Evolutionary conservation across 805 yeast species (phyloP).

Genomic region (Cyberlindnera samutprakarnensis): DNA sequence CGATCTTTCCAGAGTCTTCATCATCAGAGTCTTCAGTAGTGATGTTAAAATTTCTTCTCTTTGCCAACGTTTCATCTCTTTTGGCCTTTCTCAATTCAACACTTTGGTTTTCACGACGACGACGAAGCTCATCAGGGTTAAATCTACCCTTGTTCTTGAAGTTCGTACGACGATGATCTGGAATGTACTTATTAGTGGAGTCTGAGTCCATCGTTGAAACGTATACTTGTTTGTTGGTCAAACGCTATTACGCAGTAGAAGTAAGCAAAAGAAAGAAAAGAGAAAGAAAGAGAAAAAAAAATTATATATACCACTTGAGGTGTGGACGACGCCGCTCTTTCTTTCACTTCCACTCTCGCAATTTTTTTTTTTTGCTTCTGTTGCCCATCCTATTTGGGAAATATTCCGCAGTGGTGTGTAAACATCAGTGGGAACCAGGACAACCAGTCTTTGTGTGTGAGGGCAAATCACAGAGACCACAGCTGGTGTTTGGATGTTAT

Average conservation of each 20-base stretch:
- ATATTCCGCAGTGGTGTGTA: slow-evolving; percentile 13
- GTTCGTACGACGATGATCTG: slow-evolving; percentile 95
- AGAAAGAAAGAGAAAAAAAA: slow-evolving; percentile 1
- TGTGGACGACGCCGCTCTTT: no score
- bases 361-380: not conserved
- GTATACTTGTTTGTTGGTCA: not conserved
- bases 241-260: no score
- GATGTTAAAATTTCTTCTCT: slow-evolving; percentile 74
- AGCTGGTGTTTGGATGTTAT: no score
- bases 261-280: no score
- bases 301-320: not conserved
- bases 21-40: slow-evolving; percentile 47
- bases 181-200: slow-evolving; percentile 77
- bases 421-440: slow-evolving; percentile 1
- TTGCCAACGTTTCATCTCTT: slow-evolving; percentile 89
- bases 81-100: slow-evolving; percentile 94
- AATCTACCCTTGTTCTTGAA: slow-evolving; percentile 93
- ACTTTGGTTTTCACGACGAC: slow-evolving; percentile 96
- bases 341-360: no score
- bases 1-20: slow-evolving; percentile 26
- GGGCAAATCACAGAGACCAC: no score
- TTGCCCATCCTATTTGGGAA: slow-evolving; percentile 6
- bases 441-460: no score
- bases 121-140: slow-evolving; percentile 91
- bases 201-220: slow-evolving; percentile 56